These are phyloP conservation scores for Beauveria caledonica DNA, from an alignment of 2,329 filamentous ascomycete species.

Conservation along the genomic window DNA sequence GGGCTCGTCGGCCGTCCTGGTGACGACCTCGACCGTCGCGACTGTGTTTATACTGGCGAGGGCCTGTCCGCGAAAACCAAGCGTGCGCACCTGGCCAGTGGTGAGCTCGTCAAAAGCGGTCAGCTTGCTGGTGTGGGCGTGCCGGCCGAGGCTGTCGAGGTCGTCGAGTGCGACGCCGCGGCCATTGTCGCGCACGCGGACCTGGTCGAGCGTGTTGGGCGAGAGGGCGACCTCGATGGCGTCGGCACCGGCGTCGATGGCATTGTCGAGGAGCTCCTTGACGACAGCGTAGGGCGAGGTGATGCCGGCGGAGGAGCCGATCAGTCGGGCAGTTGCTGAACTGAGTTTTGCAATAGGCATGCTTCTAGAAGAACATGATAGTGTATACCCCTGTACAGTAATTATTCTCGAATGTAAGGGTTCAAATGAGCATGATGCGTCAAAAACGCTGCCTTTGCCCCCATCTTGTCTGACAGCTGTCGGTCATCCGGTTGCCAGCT, in stretches of 20 bases:
- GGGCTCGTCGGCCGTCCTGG: conserved; percentile 52
- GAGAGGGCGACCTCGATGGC: conserved; percentile 57
- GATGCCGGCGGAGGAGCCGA: conserved; percentile 55
- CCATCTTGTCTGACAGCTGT: not conserved
- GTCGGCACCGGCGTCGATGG: conserved; percentile 62
- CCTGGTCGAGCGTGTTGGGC: conserved; percentile 56
- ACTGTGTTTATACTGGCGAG: conserved; percentile 57
- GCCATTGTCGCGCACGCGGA: conserved; percentile 69
- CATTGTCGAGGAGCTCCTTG: conserved; percentile 73
- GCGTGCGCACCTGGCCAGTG: conserved; percentile 44
- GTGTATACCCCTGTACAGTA: not conserved
- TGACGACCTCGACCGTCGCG: conserved; percentile 48
- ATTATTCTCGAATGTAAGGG: not conserved
- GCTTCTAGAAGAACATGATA: not conserved
- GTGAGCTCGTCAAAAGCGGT: conserved; percentile 53
- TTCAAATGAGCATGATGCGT: not conserved
- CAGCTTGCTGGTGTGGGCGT: conserved; percentile 69
- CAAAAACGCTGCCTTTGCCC: not conserved
- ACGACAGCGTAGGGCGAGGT: conserved; percentile 53
- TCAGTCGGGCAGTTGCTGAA: conserved; percentile 39
- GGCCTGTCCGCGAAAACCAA: conserved; percentile 73
- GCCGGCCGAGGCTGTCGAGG: conserved; percentile 51
- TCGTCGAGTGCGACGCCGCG: conserved; percentile 58
- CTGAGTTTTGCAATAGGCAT: conserved; percentile 47
- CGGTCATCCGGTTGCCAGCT: not conserved